Evolutionary conservation across 495 filamentous ascomycete species (phyloP), one percentile per base, ranked within the genome.

Genomic region (Xylaria nigripes): DNA sequence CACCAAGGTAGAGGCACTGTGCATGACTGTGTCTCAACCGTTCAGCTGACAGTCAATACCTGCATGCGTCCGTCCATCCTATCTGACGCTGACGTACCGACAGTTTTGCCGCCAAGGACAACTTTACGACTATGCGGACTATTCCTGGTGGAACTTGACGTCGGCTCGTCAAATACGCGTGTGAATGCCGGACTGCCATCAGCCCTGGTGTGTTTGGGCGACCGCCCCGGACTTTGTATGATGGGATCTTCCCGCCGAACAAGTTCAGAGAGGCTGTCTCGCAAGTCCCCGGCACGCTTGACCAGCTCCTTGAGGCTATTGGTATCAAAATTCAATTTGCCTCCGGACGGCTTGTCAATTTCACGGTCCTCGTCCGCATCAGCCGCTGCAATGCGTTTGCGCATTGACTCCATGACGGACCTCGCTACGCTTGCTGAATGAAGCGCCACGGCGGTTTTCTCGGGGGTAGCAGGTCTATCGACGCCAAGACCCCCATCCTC

Each of bases 301-400:
- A 96, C 90, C 45, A 96, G 76, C 66, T 92, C 87, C 55, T 85
- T 83, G 19, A 96, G 81, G 53, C 88, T 94, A 29, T 86, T 89
- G 9, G 90, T 95, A 64, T 95, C 90, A 59, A 96, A 96, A 13
- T 88, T 87, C 29, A 95, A 82, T 67, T 94, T 94, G 56, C 86
- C 85, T 41, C 81, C 70, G 10, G 81, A 68, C 16, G 77, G 67
- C 43, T 72, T 68, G 8, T 72, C 61, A 18, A 73, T 64, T 24
- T 67, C 64, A 29, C 67, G 48, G 38, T 75, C 53, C 12, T 48
- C 56, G 56, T 76, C 55, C 3, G 48, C 48, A 52, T 70, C 67
- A 12, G 72, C 74, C 29, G 77, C 59, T 0, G 66, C 58, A 2
- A 67, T 79, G 60, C 83, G 80, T 56, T 86, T 79, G 67, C 90